Conservation (phyloP, 176 grass and related monocot genomes). For the Zea mays region DNA sequence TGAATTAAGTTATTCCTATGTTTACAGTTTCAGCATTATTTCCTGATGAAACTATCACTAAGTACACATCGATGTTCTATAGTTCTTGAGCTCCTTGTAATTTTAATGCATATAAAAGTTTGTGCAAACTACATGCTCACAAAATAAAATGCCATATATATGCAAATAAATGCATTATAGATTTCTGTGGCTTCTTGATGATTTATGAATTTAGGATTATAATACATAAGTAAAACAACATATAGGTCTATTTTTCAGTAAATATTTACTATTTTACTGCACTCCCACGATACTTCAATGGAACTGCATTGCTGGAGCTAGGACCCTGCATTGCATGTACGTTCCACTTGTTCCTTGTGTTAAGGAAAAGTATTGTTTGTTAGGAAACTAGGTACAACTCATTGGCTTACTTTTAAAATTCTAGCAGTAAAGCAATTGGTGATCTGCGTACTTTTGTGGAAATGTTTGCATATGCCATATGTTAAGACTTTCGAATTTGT, state of each 20-base stretch:
- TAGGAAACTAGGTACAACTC: neutral
- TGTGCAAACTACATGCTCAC: neutral
- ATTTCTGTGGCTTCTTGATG: neutral
- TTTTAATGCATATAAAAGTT: neutral
- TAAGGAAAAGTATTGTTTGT: neutral
- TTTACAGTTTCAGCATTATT: neutral
- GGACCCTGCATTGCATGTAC: neutral
- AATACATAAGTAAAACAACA: neutral
- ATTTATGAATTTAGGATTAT: neutral
- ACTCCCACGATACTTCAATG: neutral
- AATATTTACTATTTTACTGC: neutral
- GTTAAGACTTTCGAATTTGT: neutral
- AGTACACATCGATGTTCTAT: neutral
- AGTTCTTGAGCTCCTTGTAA: neutral
- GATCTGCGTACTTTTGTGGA: neutral
- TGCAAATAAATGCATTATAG: neutral
- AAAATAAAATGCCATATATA: conserved; percentile 1
- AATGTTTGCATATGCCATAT: neutral
- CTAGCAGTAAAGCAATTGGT: neutral
- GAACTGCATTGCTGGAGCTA: neutral
- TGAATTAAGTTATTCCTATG: neutral
- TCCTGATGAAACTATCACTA: neutral
- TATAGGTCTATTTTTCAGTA: neutral
- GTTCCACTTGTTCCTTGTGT: neutral
- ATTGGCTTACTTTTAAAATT: neutral